Evolutionary conservation across 2,329 filamentous ascomycete species (phyloP).

Genomic region (Ophiostoma sp.): DNA sequence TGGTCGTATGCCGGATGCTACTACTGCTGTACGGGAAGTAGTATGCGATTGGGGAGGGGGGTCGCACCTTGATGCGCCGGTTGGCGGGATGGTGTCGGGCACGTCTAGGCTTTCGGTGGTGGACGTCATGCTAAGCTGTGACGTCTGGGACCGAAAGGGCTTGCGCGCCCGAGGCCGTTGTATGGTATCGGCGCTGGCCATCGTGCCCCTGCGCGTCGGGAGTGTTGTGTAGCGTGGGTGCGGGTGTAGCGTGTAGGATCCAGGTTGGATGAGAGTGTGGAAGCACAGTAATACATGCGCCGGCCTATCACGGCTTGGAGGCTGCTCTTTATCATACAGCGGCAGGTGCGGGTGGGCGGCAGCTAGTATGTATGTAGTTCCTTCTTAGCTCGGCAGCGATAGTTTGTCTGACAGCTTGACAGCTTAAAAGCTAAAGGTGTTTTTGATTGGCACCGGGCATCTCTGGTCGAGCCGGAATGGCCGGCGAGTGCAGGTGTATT

Average conservation of each 20-base stretch:
- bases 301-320: background rate
- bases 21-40: background rate
- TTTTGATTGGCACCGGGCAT: background rate
- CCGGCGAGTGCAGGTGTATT: background rate
- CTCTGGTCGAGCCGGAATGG: background rate
- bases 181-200: conserved; percentile 1
- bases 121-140: conserved; percentile 5
- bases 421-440: background rate
- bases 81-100: conserved; percentile 8
- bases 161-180: conserved; percentile 9
- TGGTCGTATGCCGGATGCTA: background rate
- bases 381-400: background rate
- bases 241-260: background rate
- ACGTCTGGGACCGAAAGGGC: conserved; percentile 12
- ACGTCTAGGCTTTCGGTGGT: background rate
- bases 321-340: background rate
- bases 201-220: background rate
- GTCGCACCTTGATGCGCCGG: conserved; percentile 11
- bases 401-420: background rate
- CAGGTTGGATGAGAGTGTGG: background rate
- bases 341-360: background rate
- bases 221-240: background rate
- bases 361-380: background rate
- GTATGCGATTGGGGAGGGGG: background rate
- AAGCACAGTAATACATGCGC: background rate